Percentiles rank a stretch among this genome's conserved stretches.
Evolutionary conservation across 306 rosid genomes (phyloP).

Genomic region (Cercis canadensis): DNA sequence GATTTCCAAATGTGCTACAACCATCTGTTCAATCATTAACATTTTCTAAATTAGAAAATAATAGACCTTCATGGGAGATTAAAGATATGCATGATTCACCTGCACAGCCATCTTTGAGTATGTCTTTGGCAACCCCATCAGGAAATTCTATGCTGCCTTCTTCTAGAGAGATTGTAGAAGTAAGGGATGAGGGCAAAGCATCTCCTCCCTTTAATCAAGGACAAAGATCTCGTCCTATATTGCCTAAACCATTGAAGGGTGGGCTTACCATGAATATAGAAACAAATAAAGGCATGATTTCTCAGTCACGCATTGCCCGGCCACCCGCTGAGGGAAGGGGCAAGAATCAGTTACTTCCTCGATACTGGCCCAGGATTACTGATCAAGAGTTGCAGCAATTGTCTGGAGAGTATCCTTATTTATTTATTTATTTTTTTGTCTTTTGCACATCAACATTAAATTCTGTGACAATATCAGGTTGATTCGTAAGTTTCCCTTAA

Average conservation of each 20-base stretch:
- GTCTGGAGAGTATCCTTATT: slow-evolving; percentile 93
- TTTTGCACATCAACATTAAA: slow-evolving; percentile 26
- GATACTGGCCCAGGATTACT: slow-evolving; percentile 98
- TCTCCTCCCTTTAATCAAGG: slow-evolving; percentile 67
- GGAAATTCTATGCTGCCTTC: slow-evolving; percentile 58
- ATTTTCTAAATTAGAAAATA: slow-evolving; percentile 59
- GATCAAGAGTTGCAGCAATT: slow-evolving; percentile 91
- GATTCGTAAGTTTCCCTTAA: slow-evolving; percentile 58
- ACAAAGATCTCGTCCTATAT: slow-evolving; percentile 71
- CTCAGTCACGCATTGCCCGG: slow-evolving; percentile 77
- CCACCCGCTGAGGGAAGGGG: slow-evolving; percentile 97
- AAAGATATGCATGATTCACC: slow-evolving; percentile 55
- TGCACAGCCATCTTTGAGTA: slow-evolving; percentile 70
- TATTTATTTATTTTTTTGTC: not conserved
- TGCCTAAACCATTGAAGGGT: slow-evolving; percentile 71
- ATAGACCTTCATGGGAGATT: slow-evolving; percentile 57
- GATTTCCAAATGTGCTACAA: slow-evolving; percentile 56
- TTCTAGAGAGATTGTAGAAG: slow-evolving; percentile 58
- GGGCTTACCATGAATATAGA: slow-evolving; percentile 52
- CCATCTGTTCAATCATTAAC: slow-evolving; percentile 61
- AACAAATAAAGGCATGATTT: slow-evolving; percentile 47
- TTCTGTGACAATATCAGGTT: not conserved
- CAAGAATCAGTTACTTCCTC: slow-evolving; percentile 91
- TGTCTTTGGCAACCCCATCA: slow-evolving; percentile 73
- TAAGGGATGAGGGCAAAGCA: slow-evolving; percentile 62